A percentile compares a stretch with the other conserved stretches of the same genome.
phyloP scores from a whole-genome alignment of 331 rosid genomes.

The Malus hybrid region DNA sequence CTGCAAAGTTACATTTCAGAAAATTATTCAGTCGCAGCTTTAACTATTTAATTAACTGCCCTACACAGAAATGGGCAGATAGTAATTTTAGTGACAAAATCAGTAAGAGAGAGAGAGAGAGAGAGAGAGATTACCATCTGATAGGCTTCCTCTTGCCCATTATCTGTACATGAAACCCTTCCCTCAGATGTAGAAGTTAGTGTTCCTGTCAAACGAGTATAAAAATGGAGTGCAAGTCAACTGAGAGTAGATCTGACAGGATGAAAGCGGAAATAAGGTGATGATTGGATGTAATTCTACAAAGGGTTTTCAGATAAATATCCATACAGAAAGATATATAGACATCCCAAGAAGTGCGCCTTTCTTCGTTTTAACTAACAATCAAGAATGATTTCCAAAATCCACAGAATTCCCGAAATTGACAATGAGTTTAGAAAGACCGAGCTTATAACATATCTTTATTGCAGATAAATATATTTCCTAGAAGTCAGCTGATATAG shows the following conservation, averaged over 20 bases:
- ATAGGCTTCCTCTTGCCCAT: conserved; percentile 67
- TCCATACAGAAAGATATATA: background rate
- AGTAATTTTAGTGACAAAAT: background rate
- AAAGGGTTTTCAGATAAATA: background rate
- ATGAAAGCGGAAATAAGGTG: background rate
- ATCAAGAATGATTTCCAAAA: background rate
- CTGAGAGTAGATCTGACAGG: background rate
- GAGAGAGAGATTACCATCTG: conserved; percentile 43
- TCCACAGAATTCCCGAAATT: background rate
- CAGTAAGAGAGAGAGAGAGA: background rate
- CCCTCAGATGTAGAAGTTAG: background rate
- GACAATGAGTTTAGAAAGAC: background rate
- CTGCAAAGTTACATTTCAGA: background rate
- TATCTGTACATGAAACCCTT: conserved; percentile 32
- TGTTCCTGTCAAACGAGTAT: background rate
- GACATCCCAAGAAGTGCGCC: background rate
- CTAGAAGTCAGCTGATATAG: background rate
- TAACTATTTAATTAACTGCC: background rate
- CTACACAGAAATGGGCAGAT: background rate
- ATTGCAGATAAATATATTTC: background rate
- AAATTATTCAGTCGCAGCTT: background rate
- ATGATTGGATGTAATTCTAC: background rate
- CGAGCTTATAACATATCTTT: background rate
- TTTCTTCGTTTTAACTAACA: background rate
- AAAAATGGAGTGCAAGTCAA: background rate